Base-by-base conservation (phyloP, 2,329 filamentous ascomycete genomes). In the Penicillium sp. region DNA sequence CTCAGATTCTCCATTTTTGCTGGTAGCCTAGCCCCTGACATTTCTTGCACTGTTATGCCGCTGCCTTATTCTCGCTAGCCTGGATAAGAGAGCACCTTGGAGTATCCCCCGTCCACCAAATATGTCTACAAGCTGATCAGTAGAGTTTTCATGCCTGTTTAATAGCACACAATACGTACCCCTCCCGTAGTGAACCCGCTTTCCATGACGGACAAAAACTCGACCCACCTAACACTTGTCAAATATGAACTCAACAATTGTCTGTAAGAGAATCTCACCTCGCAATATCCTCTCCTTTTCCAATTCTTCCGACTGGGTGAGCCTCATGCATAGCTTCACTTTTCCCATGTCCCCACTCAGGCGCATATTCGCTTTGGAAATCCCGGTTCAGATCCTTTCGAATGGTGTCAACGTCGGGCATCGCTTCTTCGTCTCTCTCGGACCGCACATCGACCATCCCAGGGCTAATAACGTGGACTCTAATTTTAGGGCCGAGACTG, bases 391-490 rank as follows among this genome's bases (percentile, higher is more conserved):
- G 14, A 27, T 50, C 47, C 2, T 26, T 27, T 2, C 47, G 53
- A 45, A 55, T 31, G 1, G 53, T 55, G 11, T 55, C 22, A 3
- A 44, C 21, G 22, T 50, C 53, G 9, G 53, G 53, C 46, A 55
- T 16, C 6, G 16, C 3, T 11, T 27, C 26, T 9, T 46, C 47
- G n/a, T 55, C 31, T n/a, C 53, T 37, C 10, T 55, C 53, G 13
- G 11, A 50, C n/a, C 53, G 53, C 8, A 55, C 53, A 39, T 55
- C 53, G 2, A 55, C 53, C 53, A 55, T 55, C 2, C 53, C 53
- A 2, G 53, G 46, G 26, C 53, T 55, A 4, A 55, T 29, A 16
- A 45, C 53, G 19, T 55, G 53, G 3, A 55, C 53, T 16, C 47
- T 39, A 22, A 55, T 50, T 6, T 55, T 35, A 1, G 53, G 53